Base-by-base conservation (phyloP, 331 rosid species). In the Rhamnella rubrinervis region DNA sequence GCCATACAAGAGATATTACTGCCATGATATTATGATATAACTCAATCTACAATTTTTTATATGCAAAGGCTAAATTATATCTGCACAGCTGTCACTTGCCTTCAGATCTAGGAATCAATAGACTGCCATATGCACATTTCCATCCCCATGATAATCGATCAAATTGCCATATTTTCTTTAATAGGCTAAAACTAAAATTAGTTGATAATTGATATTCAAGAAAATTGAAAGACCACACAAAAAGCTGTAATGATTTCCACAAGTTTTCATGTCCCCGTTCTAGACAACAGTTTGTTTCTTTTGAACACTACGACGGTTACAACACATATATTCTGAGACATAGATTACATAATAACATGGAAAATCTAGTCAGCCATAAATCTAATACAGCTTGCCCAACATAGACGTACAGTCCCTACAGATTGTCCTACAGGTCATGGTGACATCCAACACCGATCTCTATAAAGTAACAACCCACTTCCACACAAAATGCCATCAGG, bases 381-480 rank as follows among this genome's bases (percentile, higher is more conserved):
- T 63, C 73, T 71, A 61, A 68, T 55, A 70, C 67, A 61, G 66
- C 52, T 62, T 20, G 50, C 75, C 78, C 72, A 52, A 52, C 61
- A 70, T 28, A 63, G 60, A 69, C 67, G 75, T 70, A 61, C 55
- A 65, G 84, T 76, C 84, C 84, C 82, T 61, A 73, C 82, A 67
- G 38, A 21, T 70, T 72, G n/a, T 52, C 78, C 69, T 71, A 66
- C 37, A 46, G 41, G 65, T 58, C 72, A 47, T 59, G 69, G 65
- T 55, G 72, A 68, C 86, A 77, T 56, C 70, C 59, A 78, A 57
- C 39, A 74, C 65, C 71, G 55, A 61, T 37, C 74, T 66, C 67
- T 55, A 55, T 58, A 40, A 52, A 68, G 60, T 70, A 71, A 63
- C 68, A 31, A 39, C 51, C 65, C 41, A 52, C 77, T 70, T 53